These are phyloP conservation scores for Anisodus tanguticus DNA, from an alignment of 257 asterid genomes.

Conservation along the genomic window DNA sequence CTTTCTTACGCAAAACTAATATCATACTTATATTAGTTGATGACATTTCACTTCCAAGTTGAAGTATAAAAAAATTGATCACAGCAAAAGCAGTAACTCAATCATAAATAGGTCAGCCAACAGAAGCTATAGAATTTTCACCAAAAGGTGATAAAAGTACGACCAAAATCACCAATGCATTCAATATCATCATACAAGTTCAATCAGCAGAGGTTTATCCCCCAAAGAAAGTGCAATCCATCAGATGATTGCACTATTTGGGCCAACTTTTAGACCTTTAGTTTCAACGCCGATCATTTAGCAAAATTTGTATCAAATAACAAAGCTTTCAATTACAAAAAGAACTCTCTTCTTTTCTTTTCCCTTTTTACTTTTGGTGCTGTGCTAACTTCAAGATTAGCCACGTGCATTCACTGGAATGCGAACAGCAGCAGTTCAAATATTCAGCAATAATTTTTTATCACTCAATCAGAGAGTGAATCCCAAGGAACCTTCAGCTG, in stretches of 20 bases:
- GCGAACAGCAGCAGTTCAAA: neutral
- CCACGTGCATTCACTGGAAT: neutral
- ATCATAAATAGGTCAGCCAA: constrained; percentile 15
- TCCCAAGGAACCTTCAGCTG: neutral
- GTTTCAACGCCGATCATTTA: neutral
- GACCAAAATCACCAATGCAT: neutral
- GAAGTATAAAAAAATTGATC: neutral
- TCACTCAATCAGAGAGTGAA: neutral
- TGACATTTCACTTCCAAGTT: constrained; percentile 12
- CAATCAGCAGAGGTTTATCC: constrained; percentile 8
- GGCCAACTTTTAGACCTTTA: neutral
- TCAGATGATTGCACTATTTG: constrained; percentile 9
- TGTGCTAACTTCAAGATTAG: neutral
- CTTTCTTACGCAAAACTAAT: constrained; percentile 71
- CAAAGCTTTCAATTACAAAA: neutral
- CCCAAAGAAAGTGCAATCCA: neutral
- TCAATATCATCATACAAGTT: constrained; percentile 16
- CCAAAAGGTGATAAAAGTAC: constrained; percentile 16
- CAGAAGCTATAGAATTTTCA: neutral
- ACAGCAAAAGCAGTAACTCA: neutral
- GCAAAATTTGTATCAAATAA: neutral
- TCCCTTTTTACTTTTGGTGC: neutral
- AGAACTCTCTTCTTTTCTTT: constrained; percentile 4
- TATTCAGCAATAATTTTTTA: neutral
- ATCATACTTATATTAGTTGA: constrained; percentile 29